Evolutionary conservation across 1,139 yeast species (phyloP), one percentile per base, ranked within the genome.

Genomic region (Komagataea norvegica): DNA sequence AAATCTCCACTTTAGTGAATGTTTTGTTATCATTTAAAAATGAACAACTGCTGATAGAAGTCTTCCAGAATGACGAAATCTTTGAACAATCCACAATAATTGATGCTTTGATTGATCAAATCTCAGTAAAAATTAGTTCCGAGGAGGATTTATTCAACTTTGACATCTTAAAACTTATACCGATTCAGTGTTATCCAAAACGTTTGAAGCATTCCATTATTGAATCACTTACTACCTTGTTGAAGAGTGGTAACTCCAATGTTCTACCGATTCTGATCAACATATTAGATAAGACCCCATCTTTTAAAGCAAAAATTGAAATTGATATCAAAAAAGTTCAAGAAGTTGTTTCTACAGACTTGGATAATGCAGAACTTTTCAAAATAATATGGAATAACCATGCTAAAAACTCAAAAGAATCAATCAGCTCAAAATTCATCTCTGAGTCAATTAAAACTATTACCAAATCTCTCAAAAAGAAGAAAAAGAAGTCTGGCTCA

Each of bases 281-380:
- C 40, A 48, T 77, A 17, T 50, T 77, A 14, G 36, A 33, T 13
- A 42, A 48, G 3, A 61, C 66, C 8, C 80, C 83, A 6, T 69
- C 83, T 0, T 71, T 64, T 47, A 75, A 62, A 45, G 70, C 85
- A 0, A 47, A 47, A 1, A 45, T 78, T 14, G 86, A 79, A 52
- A 58, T 63, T 0, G 64, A 75, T 25, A 50, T 69, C 29, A 38
- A 52, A 0, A 41, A 44, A 1, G 43, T 67, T 1, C 29, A 59
- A 7, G 36, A 46, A 11, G 29, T 67, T 34, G 40, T 66, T 13
- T 11, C n/a, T 13, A 8, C 17, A 5, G 17, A 48, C 2, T 48
- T 51, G 2, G 46, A 49, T 1, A 30, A 33, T 10, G 19, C 15
- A 7, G 32, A 30, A 8, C 47, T 68, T 6, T 55, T 61, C 25